Evolutionary conservation across 495 filamentous ascomycete genomes (phyloP).

Genomic region (Talaromyces liani): DNA sequence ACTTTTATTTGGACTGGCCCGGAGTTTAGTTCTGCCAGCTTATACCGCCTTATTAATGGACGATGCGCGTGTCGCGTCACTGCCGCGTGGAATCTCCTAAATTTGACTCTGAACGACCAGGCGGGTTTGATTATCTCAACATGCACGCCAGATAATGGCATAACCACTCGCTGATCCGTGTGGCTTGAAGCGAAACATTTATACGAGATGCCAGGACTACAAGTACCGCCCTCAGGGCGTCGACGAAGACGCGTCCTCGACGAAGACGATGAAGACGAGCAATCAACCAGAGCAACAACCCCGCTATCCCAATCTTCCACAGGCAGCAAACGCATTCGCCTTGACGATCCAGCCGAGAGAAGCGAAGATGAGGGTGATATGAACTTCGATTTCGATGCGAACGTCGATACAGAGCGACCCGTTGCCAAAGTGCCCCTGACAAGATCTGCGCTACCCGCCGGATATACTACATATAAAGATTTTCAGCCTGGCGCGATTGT

Average conservation of each 20-base stretch:
- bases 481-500: conserved; percentile 84
- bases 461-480: conserved; percentile 11
- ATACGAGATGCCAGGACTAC: not conserved
- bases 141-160: not conserved
- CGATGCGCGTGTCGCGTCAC: conserved; percentile 5
- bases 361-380: conserved; percentile 7
- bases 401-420: conserved; percentile 7
- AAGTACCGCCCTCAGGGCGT: conserved; percentile 10
- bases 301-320: conserved; percentile 15
- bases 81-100: conserved; percentile 1
- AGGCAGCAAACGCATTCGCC: conserved; percentile 28
- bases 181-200: not conserved
- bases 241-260: conserved; percentile 23
- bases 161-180: not conserved
- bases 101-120: not conserved
- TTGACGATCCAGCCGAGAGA: conserved; percentile 14
- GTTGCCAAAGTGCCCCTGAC: not conserved
- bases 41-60: conserved; percentile 7
- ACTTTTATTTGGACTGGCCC: not conserved
- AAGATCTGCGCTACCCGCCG: not conserved
- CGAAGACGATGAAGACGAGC: conserved; percentile 20
- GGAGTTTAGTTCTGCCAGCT: not conserved
- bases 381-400: conserved; percentile 7
- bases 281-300: conserved; percentile 16
- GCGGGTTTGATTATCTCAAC: not conserved